A percentile compares a stretch with the other conserved stretches of the same genome.
Evolutionary conservation across 495 filamentous ascomycete species (phyloP).

Genomic region (Penicillium crystallinum): DNA sequence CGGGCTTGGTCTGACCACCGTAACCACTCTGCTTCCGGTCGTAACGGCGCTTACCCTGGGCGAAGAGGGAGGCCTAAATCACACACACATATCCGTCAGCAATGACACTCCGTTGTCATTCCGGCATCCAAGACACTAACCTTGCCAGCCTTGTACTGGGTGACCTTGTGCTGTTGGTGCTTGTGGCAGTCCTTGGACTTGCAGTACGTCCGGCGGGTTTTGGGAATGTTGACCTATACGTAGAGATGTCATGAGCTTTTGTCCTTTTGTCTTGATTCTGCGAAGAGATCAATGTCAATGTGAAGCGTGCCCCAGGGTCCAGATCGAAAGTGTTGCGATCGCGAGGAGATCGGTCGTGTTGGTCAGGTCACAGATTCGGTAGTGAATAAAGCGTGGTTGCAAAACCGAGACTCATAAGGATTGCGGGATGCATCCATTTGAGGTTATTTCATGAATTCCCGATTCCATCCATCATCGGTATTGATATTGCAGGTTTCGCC

Average conservation of each 20-base stretch:
- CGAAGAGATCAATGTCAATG: slow-evolving; percentile 5
- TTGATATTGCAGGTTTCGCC: neutral
- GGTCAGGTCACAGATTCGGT: neutral
- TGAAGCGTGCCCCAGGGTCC: slow-evolving; percentile 7
- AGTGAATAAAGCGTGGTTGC: neutral
- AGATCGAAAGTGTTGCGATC: slow-evolving; percentile 9
- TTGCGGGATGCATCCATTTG: neutral
- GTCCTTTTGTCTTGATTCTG: slow-evolving; percentile 6
- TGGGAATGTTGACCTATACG: slow-evolving; percentile 77
- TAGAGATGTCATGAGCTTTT: slow-evolving; percentile 25
- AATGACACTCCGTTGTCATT: slow-evolving; percentile 2
- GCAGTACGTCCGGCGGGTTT: slow-evolving; percentile 92
- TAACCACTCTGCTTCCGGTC: slow-evolving; percentile 99
- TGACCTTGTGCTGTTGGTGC: slow-evolving; percentile 92
- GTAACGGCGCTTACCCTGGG: slow-evolving; percentile 99
- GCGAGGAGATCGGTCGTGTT: slow-evolving; percentile 1
- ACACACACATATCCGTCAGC: slow-evolving; percentile 21
- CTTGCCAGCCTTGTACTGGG: slow-evolving; percentile 97
- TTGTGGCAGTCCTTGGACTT: slow-evolving; percentile 92
- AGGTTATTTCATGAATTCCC: neutral
- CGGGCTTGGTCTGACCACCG: slow-evolving; percentile 99
- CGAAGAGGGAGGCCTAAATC: slow-evolving; percentile 77
- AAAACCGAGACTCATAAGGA: neutral
- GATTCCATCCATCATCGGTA: neutral
- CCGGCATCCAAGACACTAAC: slow-evolving; percentile 28